These are phyloP conservation scores for Penicillium sp. DNA, from an alignment of 2,329 filamentous ascomycete species.

Conservation along the genomic window DNA sequence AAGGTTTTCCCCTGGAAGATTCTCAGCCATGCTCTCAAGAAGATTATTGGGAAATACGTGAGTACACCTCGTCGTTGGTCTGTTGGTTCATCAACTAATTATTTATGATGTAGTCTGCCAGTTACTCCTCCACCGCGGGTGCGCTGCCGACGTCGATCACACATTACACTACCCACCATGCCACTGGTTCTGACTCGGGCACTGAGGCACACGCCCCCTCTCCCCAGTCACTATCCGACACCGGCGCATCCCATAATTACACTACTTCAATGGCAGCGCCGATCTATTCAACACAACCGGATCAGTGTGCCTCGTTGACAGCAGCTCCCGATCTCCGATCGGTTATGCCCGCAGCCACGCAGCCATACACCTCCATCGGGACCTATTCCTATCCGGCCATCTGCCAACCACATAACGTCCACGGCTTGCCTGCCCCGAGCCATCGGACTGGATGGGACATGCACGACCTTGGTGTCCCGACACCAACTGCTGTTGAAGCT, in stretches of 20 bases:
- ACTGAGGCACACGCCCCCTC: constrained; percentile 48
- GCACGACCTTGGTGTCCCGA: constrained; percentile 26
- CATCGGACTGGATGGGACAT: constrained; percentile 39
- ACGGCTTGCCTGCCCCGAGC: constrained; percentile 29
- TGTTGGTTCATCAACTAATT: constrained; percentile 7
- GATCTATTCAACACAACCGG: constrained; percentile 43
- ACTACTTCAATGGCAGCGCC: constrained; percentile 40
- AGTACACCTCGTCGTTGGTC: constrained; percentile 32
- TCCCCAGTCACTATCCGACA: constrained; percentile 46
- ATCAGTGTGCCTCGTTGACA: constrained; percentile 25
- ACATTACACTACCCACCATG: constrained; percentile 40
- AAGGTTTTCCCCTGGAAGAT: constrained; percentile 98
- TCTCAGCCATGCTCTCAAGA: constrained; percentile 79
- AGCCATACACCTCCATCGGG: constrained; percentile 30
- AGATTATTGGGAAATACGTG: constrained; percentile 97
- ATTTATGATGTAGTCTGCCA: constrained; percentile 54
- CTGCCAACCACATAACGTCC: constrained; percentile 27
- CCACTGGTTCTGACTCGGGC: constrained; percentile 44
- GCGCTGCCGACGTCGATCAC: constrained; percentile 39
- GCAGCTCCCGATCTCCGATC: constrained; percentile 39
- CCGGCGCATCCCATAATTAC: constrained; percentile 43
- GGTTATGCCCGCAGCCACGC: constrained; percentile 29
- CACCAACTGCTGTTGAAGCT: constrained; percentile 26
- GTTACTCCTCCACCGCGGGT: constrained; percentile 61
- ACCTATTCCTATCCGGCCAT: constrained; percentile 32